phyloP scores from a whole-genome alignment of 768 basidiomycete species.

The Trichaptum fuscoviolaceum region DNA sequence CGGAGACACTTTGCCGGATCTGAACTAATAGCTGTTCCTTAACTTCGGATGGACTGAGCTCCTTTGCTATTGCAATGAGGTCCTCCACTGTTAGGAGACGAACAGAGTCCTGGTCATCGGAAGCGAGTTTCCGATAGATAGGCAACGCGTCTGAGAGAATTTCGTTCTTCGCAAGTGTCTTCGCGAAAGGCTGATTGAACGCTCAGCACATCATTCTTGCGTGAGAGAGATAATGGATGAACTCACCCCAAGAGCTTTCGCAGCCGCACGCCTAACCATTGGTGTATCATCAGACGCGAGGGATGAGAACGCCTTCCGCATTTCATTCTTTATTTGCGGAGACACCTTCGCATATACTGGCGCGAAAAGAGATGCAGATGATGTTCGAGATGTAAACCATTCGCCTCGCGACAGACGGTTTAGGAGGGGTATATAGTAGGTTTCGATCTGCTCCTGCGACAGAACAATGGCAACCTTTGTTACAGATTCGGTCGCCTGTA shows the following conservation, averaged over 20 bases:
- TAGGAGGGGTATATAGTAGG: conserved; percentile 86
- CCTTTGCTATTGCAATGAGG: conserved; percentile 86
- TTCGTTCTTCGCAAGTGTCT: conserved; percentile 72
- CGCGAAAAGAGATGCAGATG: conserved; percentile 89
- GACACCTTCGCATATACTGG: conserved; percentile 83
- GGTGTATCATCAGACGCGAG: conserved; percentile 94
- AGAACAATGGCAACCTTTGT: conserved; percentile 81
- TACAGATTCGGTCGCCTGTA: conserved; percentile 91
- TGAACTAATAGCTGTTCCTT: conserved; percentile 86
- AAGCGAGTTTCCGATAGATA: conserved; percentile 88
- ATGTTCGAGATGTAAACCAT: conserved; percentile 98
- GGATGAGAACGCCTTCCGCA: conserved; percentile 77
- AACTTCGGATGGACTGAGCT: conserved; percentile 81
- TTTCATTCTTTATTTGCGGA: conserved; percentile 71
- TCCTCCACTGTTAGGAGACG: conserved; percentile 93
- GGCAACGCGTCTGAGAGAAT: conserved; percentile 85
- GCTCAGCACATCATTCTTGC: conserved; percentile 10
- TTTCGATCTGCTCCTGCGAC: conserved; percentile 75
- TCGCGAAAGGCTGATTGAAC: conserved; percentile 60
- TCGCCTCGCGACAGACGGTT: conserved; percentile 88
- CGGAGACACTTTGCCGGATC: conserved; percentile 80
- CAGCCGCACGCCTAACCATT: conserved; percentile 95
- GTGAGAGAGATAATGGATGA: conserved; percentile 13
- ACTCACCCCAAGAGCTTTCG: conserved; percentile 93
- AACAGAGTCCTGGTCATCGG: conserved; percentile 98